These are phyloP conservation scores for Phytophthora cajani DNA, from an alignment of 352 stramenopile genomes.

Conservation along the genomic window DNA sequence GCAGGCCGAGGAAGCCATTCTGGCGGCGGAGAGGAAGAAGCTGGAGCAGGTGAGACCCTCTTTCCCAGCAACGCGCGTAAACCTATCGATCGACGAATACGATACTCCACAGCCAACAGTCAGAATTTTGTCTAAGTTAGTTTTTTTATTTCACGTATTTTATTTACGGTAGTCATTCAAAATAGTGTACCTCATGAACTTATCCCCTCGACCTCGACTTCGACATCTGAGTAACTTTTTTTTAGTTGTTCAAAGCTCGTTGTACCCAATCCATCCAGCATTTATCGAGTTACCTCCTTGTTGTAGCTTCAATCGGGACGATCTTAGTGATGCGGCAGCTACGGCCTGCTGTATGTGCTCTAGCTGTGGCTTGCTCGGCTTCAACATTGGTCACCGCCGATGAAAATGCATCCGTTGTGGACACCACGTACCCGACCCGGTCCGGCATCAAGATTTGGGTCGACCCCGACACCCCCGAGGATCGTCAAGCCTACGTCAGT, in stretches of 20 bases:
- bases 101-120: conserved; percentile 33
- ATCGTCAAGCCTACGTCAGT: conserved; percentile 43
- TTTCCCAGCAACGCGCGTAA: conserved; percentile 18
- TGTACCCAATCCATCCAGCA: conserved; percentile 6
- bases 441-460: conserved; percentile 56
- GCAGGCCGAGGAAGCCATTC: conserved; percentile 30
- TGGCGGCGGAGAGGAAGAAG: conserved; percentile 27
- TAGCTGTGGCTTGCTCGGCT: not conserved
- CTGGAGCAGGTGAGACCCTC: conserved; percentile 14
- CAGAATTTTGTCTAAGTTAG: conserved; percentile 44
- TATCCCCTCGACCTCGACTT: conserved; percentile 13
- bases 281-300: conserved; percentile 11
- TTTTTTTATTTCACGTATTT: not conserved
- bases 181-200: conserved; percentile 12
- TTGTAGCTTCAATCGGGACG: not conserved
- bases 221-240: conserved; percentile 18
- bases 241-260: conserved; percentile 13
- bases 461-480: conserved; percentile 58
- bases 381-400: not conserved
- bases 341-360: not conserved
- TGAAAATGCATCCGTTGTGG: conserved; percentile 17
- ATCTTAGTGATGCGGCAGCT: not conserved
- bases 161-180: not conserved
- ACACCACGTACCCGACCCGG: conserved; percentile 37
- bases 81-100: conserved; percentile 27